phyloP scores from a whole-genome alignment of 495 filamentous ascomycete genomes.

The Zalerion maritima region DNA sequence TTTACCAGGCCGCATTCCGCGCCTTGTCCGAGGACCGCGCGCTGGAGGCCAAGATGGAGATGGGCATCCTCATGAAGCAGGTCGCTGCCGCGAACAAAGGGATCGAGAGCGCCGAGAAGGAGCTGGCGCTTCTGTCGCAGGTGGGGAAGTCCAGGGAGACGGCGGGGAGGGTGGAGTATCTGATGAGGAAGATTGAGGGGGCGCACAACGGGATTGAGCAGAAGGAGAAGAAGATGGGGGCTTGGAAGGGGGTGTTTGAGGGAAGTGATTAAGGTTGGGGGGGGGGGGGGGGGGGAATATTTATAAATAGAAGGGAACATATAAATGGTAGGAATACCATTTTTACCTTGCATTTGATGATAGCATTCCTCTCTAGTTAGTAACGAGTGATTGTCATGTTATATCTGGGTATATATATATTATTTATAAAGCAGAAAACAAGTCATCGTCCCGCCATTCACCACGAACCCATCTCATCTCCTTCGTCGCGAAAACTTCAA shows the following conservation, averaged over 20 bases:
- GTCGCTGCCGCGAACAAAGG: no score
- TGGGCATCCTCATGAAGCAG: constrained; percentile 49
- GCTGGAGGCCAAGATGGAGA: constrained; percentile 58
- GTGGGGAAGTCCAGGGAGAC: constrained; percentile 48
- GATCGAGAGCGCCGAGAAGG: constrained; percentile 70
- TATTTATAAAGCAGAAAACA: no score
- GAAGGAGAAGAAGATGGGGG: constrained; percentile 58
- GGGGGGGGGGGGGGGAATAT: no score
- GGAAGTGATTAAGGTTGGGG: no score
- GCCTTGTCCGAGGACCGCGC: constrained; percentile 55
- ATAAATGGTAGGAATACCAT: no score
- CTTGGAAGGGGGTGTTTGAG: constrained; percentile 49
- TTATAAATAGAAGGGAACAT: no score
- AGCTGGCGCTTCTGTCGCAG: constrained; percentile 49
- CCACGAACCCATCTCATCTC: not conserved
- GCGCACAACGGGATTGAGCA: constrained; percentile 62
- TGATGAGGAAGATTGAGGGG: constrained; percentile 53
- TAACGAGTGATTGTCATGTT: no score
- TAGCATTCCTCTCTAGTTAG: no score
- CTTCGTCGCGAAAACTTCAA: not conserved
- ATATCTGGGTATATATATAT: no score
- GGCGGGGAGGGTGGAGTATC: constrained; percentile 45
- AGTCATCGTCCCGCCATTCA: not conserved
- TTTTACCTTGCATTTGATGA: no score
- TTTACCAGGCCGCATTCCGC: constrained; percentile 73